phyloP scores from a whole-genome alignment of 345 rosid species.

The Acer saccharum region DNA sequence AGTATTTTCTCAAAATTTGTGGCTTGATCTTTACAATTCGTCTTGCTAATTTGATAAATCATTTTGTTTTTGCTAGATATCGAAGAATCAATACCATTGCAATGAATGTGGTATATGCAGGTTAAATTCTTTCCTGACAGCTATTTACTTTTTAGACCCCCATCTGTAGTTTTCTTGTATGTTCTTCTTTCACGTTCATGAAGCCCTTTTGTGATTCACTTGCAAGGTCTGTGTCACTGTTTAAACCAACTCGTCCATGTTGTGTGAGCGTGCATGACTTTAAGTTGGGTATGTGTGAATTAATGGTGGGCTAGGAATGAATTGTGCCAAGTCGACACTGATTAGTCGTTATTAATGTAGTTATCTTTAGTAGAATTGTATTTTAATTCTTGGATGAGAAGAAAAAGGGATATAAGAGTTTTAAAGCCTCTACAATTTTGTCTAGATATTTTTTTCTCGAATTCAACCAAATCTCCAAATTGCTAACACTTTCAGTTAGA shows the following conservation, averaged over 20 bases:
- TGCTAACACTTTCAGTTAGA: neutral
- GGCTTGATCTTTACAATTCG: neutral
- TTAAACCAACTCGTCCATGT: neutral
- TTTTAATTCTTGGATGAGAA: neutral
- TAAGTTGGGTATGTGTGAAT: too few species aligned
- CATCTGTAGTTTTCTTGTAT: neutral
- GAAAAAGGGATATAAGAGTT: neutral
- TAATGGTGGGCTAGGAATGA: neutral
- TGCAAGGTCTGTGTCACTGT: neutral
- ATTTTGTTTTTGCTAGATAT: conserved; percentile 36
- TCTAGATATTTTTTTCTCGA: neutral
- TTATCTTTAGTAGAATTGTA: neutral
- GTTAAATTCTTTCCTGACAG: conserved; percentile 16
- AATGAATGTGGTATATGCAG: conserved; percentile 66
- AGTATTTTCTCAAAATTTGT: neutral
- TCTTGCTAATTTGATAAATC: neutral
- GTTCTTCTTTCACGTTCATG: neutral
- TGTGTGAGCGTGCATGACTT: neutral
- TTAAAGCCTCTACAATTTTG: neutral
- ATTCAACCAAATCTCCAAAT: neutral
- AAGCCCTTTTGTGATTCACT: neutral
- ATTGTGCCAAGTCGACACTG: neutral
- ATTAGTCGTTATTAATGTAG: neutral
- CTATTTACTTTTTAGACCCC: neutral
- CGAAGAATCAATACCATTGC: conserved; percentile 61